A percentile compares a stretch with the other conserved stretches of the same genome.
Evolutionary conservation across 805 yeast genomes (phyloP).

Genomic region (Sugiyamaella qingdaonensis): DNA sequence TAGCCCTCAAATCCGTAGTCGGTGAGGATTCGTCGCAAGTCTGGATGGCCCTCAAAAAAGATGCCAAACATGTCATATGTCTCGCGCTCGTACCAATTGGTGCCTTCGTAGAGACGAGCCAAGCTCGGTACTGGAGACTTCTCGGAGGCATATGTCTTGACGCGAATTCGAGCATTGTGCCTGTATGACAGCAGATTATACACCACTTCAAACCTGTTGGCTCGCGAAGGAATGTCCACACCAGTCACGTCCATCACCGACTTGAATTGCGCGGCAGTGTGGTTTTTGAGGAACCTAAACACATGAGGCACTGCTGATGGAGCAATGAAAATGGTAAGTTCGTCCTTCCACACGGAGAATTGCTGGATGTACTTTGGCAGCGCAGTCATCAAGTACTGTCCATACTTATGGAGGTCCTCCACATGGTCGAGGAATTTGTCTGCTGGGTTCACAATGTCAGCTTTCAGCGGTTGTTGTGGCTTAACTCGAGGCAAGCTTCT

Average conservation of each 20-base stretch:
- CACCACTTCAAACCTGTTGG: conserved; percentile 81
- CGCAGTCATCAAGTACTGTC: conserved; percentile 69
- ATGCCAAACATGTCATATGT: conserved; percentile 84
- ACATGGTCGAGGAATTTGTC: conserved; percentile 62
- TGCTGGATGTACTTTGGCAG: conserved; percentile 80
- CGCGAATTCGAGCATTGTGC: conserved; percentile 81
- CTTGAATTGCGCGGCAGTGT: conserved; percentile 77
- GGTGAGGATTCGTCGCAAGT: conserved; percentile 82
- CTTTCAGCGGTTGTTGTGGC: conserved; percentile 20
- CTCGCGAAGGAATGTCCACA: conserved; percentile 79
- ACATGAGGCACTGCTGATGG: conserved; percentile 75
- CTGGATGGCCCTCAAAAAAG: conserved; percentile 86
- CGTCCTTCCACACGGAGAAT: conserved; percentile 89
- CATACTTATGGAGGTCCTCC: conserved; percentile 77
- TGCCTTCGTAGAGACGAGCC: conserved; percentile 69
- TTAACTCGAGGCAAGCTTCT: conserved; percentile 30
- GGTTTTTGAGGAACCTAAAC: conserved; percentile 64
- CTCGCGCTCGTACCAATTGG: conserved; percentile 90
- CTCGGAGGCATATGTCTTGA: conserved; percentile 84
- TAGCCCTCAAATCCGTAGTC: conserved; percentile 92
- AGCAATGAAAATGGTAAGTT: conserved; percentile 67
- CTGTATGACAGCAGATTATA: conserved; percentile 77
- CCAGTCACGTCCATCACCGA: conserved; percentile 78
- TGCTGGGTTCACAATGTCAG: conserved; percentile 61
- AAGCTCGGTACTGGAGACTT: conserved; percentile 76